phyloP scores from a whole-genome alignment of 176 grass and related monocot species.

The Echinochloa phyllopogon region DNA sequence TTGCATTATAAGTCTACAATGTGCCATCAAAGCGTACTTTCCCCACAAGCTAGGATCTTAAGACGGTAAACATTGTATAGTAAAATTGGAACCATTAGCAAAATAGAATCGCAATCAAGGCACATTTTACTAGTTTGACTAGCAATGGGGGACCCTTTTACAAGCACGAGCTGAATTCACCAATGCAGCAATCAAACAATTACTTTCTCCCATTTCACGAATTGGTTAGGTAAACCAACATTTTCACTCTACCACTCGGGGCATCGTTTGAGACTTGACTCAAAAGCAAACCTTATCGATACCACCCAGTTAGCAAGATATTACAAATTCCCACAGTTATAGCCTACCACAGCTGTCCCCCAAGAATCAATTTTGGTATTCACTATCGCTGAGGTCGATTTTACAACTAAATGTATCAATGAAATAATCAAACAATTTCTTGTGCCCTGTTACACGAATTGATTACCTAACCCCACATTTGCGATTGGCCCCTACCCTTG shows the following conservation, averaged over 20 bases:
- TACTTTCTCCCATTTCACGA: not conserved
- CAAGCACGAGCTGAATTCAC: not conserved
- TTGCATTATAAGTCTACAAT: not conserved
- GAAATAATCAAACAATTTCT: not conserved
- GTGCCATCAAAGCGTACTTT: not conserved
- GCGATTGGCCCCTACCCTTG: not conserved
- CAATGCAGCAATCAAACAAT: conserved; percentile 3
- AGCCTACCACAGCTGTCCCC: not conserved
- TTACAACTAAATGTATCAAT: conserved; percentile 1
- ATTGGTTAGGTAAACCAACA: not conserved
- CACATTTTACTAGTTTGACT: not conserved
- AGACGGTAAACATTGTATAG: not conserved
- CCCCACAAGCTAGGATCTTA: not conserved
- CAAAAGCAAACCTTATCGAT: conserved; percentile 29
- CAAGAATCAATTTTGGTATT: not conserved
- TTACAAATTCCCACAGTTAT: not conserved
- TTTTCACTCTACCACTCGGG: conserved; percentile 9
- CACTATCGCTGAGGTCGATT: not conserved
- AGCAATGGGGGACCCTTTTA: not conserved
- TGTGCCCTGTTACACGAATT: not conserved
- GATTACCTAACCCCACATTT: not conserved
- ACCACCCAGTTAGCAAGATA: not conserved
- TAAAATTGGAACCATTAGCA: not conserved
- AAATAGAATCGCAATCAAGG: not conserved
- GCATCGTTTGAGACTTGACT: not conserved